Percentiles rank a stretch among this genome's conserved stretches.
phyloP scores from a whole-genome alignment of 768 basidiomycete species.

The Gloeophyllum trabeum region DNA sequence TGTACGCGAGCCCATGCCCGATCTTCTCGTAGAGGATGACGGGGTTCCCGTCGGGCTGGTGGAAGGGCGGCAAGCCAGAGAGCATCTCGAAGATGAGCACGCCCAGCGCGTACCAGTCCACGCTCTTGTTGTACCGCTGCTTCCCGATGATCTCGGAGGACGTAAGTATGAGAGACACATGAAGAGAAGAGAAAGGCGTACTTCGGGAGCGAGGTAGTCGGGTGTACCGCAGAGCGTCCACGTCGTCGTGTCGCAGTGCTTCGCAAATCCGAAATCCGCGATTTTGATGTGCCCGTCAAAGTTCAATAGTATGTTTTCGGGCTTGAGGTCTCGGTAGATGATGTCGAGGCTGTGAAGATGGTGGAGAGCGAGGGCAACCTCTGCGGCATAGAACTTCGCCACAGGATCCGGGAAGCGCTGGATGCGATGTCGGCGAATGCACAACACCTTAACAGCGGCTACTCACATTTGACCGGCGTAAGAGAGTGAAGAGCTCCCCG shows the following conservation, averaged over 20 bases:
- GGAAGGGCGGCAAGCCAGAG: slow-evolving; percentile 91
- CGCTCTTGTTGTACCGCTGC: slow-evolving; percentile 87
- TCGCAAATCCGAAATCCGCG: slow-evolving; percentile 95
- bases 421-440: slow-evolving; percentile 4
- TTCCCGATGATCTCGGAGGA: slow-evolving; percentile 56
- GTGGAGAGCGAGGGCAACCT: slow-evolving; percentile 87
- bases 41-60: slow-evolving; percentile 76
- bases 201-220: slow-evolving; percentile 95
- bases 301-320: slow-evolving; percentile 90
- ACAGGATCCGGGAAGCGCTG: slow-evolving; percentile 95
- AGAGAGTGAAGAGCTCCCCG: slow-evolving; percentile 90
- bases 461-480: slow-evolving; percentile 81
- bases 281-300: slow-evolving; percentile 96
- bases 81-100: slow-evolving; percentile 98
- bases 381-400: slow-evolving; percentile 95
- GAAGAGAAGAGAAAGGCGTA: slow-evolving; percentile 15
- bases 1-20: slow-evolving; percentile 55
- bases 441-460: neutral
- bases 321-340: slow-evolving; percentile 96
- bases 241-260: slow-evolving; percentile 74
- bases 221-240: slow-evolving; percentile 96
- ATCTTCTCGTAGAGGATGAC: slow-evolving; percentile 90
- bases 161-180: neutral
- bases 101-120: slow-evolving; percentile 98
- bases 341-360: slow-evolving; percentile 81